phyloP scores from a whole-genome alignment of 73 alveolate genomes.

The Paramecium sonneborni region DNA sequence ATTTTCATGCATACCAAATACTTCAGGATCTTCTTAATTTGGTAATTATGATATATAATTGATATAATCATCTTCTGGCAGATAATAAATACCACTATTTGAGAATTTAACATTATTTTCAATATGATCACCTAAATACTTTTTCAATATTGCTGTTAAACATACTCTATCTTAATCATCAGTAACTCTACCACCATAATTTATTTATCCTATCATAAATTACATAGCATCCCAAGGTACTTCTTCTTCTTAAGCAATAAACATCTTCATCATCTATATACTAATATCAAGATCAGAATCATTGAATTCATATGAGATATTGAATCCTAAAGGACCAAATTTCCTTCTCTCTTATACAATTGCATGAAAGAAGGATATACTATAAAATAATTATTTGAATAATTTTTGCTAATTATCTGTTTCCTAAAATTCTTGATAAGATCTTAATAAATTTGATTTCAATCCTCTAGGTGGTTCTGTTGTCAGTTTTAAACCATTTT shows the following conservation, averaged over 20 bases:
- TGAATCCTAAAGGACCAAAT: slow-evolving; percentile 97
- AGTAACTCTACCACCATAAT: slow-evolving; percentile 98
- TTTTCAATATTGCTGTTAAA: slow-evolving; percentile 80
- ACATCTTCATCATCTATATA: slow-evolving; percentile 81
- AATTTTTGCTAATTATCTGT: slow-evolving; percentile 80
- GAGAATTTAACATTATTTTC: slow-evolving; percentile 84
- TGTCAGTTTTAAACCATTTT: slow-evolving; percentile 92
- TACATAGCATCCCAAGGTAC: slow-evolving; percentile 97
- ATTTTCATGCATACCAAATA: slow-evolving; percentile 99
- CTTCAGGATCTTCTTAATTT: slow-evolving; percentile 94
- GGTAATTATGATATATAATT: slow-evolving; percentile 82
- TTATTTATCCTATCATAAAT: slow-evolving; percentile 94
- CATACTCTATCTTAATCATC: slow-evolving; percentile 95
- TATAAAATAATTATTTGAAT: slow-evolving; percentile 86
- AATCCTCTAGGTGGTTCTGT: slow-evolving; percentile 99
- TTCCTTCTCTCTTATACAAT: slow-evolving; percentile 96
- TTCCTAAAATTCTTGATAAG: slow-evolving; percentile 92
- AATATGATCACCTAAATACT: slow-evolving; percentile 85
- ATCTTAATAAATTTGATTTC: slow-evolving; percentile 94
- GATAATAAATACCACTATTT: slow-evolving; percentile 88
- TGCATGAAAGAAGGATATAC: slow-evolving; percentile 96
- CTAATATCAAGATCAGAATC: slow-evolving; percentile 94
- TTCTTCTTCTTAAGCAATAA: slow-evolving; percentile 85
- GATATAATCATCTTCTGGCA: slow-evolving; percentile 75
- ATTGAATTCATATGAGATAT: slow-evolving; percentile 94